Evolutionary conservation across 2,329 filamentous ascomycete species (phyloP).

Genomic region (Coleophoma eucalyptorum): DNA sequence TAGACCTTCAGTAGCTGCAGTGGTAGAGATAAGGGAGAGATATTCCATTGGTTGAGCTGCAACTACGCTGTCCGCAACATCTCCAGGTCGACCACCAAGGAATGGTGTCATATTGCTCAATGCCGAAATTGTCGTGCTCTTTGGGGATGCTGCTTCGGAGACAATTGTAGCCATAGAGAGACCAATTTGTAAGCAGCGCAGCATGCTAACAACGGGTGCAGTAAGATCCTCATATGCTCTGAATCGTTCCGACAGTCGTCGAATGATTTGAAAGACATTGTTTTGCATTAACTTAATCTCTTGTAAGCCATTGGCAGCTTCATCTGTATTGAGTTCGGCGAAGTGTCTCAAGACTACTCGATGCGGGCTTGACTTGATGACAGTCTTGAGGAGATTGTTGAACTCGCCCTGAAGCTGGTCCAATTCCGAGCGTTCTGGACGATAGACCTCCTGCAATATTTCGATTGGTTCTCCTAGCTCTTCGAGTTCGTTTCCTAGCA

Average conservation of each 20-base stretch:
- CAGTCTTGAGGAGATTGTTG: conserved; percentile 61
- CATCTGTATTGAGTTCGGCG: conserved; percentile 19
- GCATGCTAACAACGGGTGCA: conserved; percentile 70
- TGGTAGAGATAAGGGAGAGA: conserved; percentile 42
- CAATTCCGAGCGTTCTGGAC: conserved; percentile 66
- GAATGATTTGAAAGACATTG: conserved; percentile 65
- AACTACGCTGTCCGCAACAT: conserved; percentile 9
- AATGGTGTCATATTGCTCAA: conserved; percentile 51
- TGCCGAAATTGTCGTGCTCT: conserved; percentile 6
- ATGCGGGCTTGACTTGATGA: conserved; percentile 16
- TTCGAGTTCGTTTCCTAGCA: conserved; percentile 58
- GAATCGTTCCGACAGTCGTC: conserved; percentile 66
- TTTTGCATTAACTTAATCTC: conserved; percentile 39
- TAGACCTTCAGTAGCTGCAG: conserved; percentile 44
- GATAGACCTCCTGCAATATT: conserved; percentile 62
- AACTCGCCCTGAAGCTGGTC: conserved; percentile 78
- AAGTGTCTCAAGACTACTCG: conserved; percentile 15
- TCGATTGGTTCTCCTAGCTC: conserved; percentile 64
- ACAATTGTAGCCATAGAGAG: conserved; percentile 52
- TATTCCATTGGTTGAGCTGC: conserved; percentile 37
- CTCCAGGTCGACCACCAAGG: conserved; percentile 37
- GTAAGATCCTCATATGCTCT: conserved; percentile 83
- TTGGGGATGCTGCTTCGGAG: conserved; percentile 3
- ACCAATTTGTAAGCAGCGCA: conserved; percentile 76
- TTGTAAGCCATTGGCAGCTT: conserved; percentile 32